A percentile compares a stretch with the other conserved stretches of the same genome.
Conservation (phyloP, 345 rosid genomes). For the Brassica juncea region DNA sequence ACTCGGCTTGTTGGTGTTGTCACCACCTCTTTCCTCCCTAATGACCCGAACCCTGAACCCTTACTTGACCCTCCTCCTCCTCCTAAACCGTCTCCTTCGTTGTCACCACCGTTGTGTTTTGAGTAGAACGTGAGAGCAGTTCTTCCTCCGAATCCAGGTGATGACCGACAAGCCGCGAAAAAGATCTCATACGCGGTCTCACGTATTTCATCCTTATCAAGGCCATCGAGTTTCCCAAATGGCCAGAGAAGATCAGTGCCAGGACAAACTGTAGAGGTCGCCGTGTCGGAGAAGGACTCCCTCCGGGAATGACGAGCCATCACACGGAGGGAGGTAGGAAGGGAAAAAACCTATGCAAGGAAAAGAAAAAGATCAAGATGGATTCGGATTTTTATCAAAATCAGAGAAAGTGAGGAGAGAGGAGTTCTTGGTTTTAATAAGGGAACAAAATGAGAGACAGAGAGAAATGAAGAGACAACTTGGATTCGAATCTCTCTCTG, state of each 20-base stretch:
- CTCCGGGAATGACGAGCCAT: conserved; percentile 56
- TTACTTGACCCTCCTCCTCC: conserved; percentile 41
- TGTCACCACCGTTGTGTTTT: conserved; percentile 42
- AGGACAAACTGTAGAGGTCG: conserved; percentile 20
- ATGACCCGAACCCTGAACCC: conserved; percentile 37
- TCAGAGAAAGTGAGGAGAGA: conserved; percentile 1
- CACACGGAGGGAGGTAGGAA: conserved; percentile 22
- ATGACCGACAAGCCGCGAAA: conserved; percentile 80
- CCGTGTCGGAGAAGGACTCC: conserved; percentile 44
- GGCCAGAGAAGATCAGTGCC: conserved; percentile 72
- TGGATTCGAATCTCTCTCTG: not conserved
- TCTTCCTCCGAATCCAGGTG: conserved; percentile 84
- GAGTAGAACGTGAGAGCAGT: conserved; percentile 66
- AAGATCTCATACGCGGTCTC: conserved; percentile 88
- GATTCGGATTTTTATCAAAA: not conserved
- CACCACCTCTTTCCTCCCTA: conserved; percentile 55
- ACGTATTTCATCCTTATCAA: conserved; percentile 66
- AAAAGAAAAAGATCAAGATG: not conserved
- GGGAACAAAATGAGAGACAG: conserved; percentile 7
- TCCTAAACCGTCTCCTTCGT: conserved; percentile 37
- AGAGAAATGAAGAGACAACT: not conserved
- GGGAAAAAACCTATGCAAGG: not conserved
- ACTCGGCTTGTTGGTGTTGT: conserved; percentile 68
- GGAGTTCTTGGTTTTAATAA: not conserved
- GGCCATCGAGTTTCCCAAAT: conserved; percentile 55